These are phyloP conservation scores for Nicotiana tomentosiformis DNA, from an alignment of 257 asterid species.

Conservation along the genomic window DNA sequence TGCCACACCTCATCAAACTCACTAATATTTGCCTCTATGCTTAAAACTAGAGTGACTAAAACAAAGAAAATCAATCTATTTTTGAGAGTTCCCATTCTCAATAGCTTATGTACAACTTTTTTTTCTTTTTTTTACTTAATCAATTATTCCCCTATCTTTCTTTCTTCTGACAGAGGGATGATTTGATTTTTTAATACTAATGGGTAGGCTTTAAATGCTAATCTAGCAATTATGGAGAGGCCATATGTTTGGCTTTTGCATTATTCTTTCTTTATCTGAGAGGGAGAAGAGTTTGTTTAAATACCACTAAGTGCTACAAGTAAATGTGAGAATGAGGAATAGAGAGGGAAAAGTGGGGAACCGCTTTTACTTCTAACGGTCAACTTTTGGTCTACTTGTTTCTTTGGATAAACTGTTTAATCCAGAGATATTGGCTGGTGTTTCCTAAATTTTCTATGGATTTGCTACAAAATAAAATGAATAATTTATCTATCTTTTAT, in stretches of 20 bases:
- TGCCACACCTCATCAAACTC: slow-evolving; percentile 24
- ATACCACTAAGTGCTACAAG: not conserved
- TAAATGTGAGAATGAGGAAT: slow-evolving; percentile 12
- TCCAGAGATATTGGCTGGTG: slow-evolving; percentile 1
- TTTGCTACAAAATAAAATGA: too few species aligned
- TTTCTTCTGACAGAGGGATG: not conserved
- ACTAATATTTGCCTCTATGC: slow-evolving; percentile 10
- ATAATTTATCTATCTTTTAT: not conserved
- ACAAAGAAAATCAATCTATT: slow-evolving; percentile 5
- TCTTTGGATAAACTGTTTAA: not conserved
- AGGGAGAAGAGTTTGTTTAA: not conserved
- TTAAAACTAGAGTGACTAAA: not conserved
- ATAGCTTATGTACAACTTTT: not conserved
- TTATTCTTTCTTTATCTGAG: not conserved
- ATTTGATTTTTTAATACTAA: not conserved
- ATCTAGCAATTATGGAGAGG: not conserved
- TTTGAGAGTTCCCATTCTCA: not conserved
- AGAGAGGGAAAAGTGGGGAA: slow-evolving; percentile 23
- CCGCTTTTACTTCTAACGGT: slow-evolving; percentile 20
- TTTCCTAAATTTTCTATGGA: not conserved
- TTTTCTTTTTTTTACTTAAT: too few species aligned
- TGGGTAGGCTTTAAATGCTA: not conserved
- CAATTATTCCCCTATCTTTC: not conserved
- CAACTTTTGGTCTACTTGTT: not conserved
- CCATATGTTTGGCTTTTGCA: not conserved